phyloP scores from a whole-genome alignment of 768 basidiomycete genomes.

The Ramaria sp. region DNA sequence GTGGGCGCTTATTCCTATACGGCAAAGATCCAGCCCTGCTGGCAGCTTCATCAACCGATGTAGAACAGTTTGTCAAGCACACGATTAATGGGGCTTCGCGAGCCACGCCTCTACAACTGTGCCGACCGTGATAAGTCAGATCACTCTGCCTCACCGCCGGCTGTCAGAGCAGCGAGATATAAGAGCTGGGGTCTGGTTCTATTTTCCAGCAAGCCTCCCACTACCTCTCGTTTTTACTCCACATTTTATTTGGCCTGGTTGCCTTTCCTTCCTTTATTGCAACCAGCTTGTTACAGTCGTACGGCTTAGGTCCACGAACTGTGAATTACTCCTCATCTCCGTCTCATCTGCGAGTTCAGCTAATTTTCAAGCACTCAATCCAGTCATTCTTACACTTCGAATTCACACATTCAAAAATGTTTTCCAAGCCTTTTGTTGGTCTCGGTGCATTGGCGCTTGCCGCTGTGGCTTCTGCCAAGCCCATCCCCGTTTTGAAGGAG shows the following conservation, averaged over 20 bases:
- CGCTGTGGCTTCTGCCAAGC: background rate
- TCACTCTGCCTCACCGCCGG: background rate
- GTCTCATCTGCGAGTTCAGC: background rate
- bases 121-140: background rate
- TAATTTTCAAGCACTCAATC: background rate
- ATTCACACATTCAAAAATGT: background rate
- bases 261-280: conserved; percentile 3
- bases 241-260: background rate
- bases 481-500: background rate
- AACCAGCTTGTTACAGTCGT: conserved; percentile 5
- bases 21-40: background rate
- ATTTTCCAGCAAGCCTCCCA: background rate
- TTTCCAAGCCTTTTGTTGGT: background rate
- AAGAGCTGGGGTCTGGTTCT: background rate
- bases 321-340: background rate
- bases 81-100: background rate
- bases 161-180: background rate
- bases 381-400: background rate
- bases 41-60: background rate
- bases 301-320: conserved; percentile 5
- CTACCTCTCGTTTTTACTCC: background rate
- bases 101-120: background rate
- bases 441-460: conserved; percentile 5
- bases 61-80: background rate
- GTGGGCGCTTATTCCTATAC: background rate